Conservation (phyloP, 768 basidiomycete genomes). For the Rhizopogon rudus region DNA sequence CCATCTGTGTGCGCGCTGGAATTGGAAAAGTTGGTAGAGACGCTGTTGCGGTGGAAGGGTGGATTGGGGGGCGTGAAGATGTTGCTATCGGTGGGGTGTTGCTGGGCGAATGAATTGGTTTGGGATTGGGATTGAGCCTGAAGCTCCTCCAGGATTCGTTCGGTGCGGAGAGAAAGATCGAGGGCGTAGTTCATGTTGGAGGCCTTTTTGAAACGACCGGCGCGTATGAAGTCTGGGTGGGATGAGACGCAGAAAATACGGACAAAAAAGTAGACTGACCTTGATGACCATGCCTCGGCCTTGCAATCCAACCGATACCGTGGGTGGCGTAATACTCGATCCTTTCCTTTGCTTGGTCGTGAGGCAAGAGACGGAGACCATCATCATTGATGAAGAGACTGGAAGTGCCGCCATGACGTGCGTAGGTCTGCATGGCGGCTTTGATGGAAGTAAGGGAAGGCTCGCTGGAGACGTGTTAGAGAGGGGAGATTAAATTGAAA, state of each 20-base stretch:
- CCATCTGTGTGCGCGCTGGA: constrained; percentile 16
- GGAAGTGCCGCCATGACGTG: constrained; percentile 58
- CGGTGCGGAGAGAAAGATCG: constrained; percentile 34
- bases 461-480: constrained; percentile 19
- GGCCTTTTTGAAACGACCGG: constrained; percentile 92
- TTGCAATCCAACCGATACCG: constrained; percentile 55
- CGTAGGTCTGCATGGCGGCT: constrained; percentile 58
- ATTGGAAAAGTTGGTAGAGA: constrained; percentile 19
- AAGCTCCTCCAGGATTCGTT: constrained; percentile 24
- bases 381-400: constrained; percentile 60
- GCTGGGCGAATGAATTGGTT: constrained; percentile 19
- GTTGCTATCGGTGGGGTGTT: neutral
- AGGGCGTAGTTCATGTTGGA: constrained; percentile 87
- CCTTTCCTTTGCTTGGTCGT: constrained; percentile 41
- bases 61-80: neutral
- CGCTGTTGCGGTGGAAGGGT: constrained; percentile 8
- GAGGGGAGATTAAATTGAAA: neutral
- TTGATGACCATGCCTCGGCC: constrained; percentile 49
- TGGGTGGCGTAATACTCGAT: constrained; percentile 51
- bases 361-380: constrained; percentile 48
- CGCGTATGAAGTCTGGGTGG: constrained; percentile 34
- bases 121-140: constrained; percentile 22
- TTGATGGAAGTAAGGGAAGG: constrained; percentile 52
- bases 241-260: constrained; percentile 46
- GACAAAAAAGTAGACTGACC: constrained; percentile 26